Base-by-base conservation (phyloP, 495 filamentous ascomycete genomes). In the Penicillium alfredii region DNA sequence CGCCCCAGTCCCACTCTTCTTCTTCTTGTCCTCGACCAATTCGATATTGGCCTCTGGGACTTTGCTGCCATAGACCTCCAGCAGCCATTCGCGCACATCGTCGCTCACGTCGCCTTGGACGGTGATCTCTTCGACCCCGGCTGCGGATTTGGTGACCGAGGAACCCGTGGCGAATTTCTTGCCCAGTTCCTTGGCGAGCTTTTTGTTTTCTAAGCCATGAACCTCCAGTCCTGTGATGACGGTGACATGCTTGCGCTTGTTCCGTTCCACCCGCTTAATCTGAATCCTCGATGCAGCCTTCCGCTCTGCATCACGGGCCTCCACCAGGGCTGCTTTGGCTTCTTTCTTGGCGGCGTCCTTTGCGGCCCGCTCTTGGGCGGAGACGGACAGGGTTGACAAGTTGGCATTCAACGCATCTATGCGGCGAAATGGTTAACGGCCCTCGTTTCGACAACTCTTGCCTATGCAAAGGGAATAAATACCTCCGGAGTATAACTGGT, bases 91-190 rank as follows among this genome's bases (percentile, higher is more conserved):
- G 48, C 82, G 76, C 36, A 99, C 82, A 60, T 97, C 92, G 55
- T 88, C 88, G 59, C 88, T 93, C 46, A 96, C 78, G 64, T 99
- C 92, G 9, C 92, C 92, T 62, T 99, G 92, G 25, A 99, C 88
- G 20, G 94, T 90, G 56, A 99, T 96, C 69, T 97, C 92, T 62
- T 97, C 92, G 8, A 81, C 81, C 2, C 88, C 90, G 30, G 77
- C 81, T 14, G 86, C 76, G 6, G 81, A 73, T 66, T 94, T 92
- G 10, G 90, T 97, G 26, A 97, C 89, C 9, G 79, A 85, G n/a
- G 78, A 80, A 0, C 92, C 92, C 1, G 92, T 96, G 11, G 93
- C 93, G 56, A 99, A 66, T 35, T 69, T 66, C 58, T 66, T 65
- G 8, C 67, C 67, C 17, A 71, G 32, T 10, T 71, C 68, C 47